Evolutionary conservation across 2,329 filamentous ascomycete species (phyloP).

Genomic region (Fusarium verticillioides): DNA sequence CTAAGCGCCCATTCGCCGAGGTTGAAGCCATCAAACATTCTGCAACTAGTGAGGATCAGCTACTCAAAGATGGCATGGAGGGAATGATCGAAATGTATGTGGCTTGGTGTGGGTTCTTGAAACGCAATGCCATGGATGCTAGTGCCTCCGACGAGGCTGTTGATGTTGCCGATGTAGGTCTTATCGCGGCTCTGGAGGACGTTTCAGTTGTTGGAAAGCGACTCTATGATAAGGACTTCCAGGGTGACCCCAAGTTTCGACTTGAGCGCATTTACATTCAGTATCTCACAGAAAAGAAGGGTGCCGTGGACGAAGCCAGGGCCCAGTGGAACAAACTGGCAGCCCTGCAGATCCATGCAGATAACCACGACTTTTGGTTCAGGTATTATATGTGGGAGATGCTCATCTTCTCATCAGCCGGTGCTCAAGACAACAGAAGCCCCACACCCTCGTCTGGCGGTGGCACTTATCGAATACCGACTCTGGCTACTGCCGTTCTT

Average conservation of each 20-base stretch:
- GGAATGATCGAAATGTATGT: constrained; percentile 91
- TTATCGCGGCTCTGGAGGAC: constrained; percentile 86
- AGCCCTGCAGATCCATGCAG: constrained; percentile 70
- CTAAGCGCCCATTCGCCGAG: constrained; percentile 78
- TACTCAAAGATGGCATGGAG: constrained; percentile 87
- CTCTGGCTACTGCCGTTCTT: constrained; percentile 79
- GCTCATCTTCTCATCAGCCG: constrained; percentile 64
- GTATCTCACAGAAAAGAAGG: constrained; percentile 86
- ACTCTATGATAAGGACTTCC: constrained; percentile 78
- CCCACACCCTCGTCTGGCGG: constrained; percentile 59
- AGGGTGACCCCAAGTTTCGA: constrained; percentile 88
- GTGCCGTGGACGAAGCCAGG: constrained; percentile 80
- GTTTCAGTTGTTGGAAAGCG: constrained; percentile 82
- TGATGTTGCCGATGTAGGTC: constrained; percentile 90
- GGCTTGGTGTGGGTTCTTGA: constrained; percentile 94
- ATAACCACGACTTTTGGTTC: constrained; percentile 94
- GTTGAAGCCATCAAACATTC: constrained; percentile 92
- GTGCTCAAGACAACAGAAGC: constrained; percentile 59
- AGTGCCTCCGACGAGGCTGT: constrained; percentile 82
- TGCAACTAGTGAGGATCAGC: constrained; percentile 84
- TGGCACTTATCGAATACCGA: constrained; percentile 71
- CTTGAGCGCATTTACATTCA: constrained; percentile 93
- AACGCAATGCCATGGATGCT: constrained; percentile 81
- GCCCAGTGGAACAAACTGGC: constrained; percentile 79
- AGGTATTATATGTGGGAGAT: constrained; percentile 94